Evolutionary conservation across 306 rosid species (phyloP), one percentile per base, ranked within the genome.

Genomic region (Pyrus betulifolia): DNA sequence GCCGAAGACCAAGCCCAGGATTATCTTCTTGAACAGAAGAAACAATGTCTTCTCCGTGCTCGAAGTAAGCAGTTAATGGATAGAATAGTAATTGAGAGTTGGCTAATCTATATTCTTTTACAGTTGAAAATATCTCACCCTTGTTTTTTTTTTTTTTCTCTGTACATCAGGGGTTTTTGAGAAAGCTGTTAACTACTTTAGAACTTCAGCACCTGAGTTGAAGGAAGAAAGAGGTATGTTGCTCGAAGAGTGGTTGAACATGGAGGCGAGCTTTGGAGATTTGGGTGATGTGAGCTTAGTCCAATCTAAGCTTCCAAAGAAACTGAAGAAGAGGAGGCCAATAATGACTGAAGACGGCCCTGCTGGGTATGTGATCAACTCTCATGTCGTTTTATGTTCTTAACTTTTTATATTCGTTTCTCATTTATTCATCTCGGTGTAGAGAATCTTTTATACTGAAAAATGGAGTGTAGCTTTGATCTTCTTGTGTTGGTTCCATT

Each of bases 141-240:
- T 74, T 19, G 23, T 52, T 60, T 42, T 27, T 42, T 70, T 42
- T 25, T 42, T 70, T 21, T 71, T 51, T 33, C 6, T 74, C 40
- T 45, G 76, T 76, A 57, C 51, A 61, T 65, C 88, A 95, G 97
- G 96, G 86, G 90, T 95, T 82, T 92, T 88, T 75, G 99, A 96
- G 84, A 84, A 80, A 81, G 98, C 99, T 31, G 69, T 89, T 5
- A 89, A 83, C 74, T 90, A 95, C 82, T 95, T 77, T 49, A 85
- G 97, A 85, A 89, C 88, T 51, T 88, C 99, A 19, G 97, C 96
- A 42, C 92, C 99, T 5, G 98, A 95, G 63, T 75, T 88, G 86
- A 95, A 95, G 83, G 98, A 96, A 78, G 99, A 96, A 76, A 88
- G 98, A 62, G 99, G 97, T 49, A 91, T 91, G 92, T 85, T 96